Base-by-base conservation (phyloP, 176 grass and related monocot species). In the Ensete ventricosum region DNA sequence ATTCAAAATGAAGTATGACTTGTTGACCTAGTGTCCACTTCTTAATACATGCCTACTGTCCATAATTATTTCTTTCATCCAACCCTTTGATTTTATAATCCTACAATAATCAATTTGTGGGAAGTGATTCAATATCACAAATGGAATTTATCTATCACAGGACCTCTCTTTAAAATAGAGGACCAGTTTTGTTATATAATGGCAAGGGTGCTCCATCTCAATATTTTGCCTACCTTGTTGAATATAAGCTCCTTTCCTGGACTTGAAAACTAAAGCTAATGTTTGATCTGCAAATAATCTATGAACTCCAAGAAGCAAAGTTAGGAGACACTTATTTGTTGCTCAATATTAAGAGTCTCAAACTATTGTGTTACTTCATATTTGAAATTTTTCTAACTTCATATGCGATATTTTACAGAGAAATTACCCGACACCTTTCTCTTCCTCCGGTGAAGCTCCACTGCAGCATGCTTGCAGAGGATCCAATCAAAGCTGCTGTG, bases 401-500 rank as follows among this genome's bases (percentile, higher is more conserved):
- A 12, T 9, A 53, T 53, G 52, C 72, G 53, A 22, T 78, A 9
- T 53, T 82, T 78, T 77, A 50, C 81, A 92, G 96, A 50, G 88
- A 99, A 85, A 99, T 99, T 53, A 91, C 96, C 9, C 95, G 95
- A 55, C 96, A 99, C 71, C 81, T 99, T 80, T 91, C 91, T 3
- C 96, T 99, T 82, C 96, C 96, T 53, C 96, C 96, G 11, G 96
- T 95, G 73, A 99, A 99, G 88, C 86, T 99, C 43, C 91, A 99
- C 17, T 99, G 96, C 49, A 99, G 96, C 62, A 99, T 92, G 91
- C 96, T 92, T 75, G 96, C 96, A 0, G 91, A 95, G 72, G 91
- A 99, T 88, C 91, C 96, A 22, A 99, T 99, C 75, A 99, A 99
- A 80, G 91, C 88, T 79, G 96, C 91, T 0, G 86, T 99, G 50